Base-by-base conservation (phyloP, 202 grass and related monocot species). In the Panicum hallii region DNA sequence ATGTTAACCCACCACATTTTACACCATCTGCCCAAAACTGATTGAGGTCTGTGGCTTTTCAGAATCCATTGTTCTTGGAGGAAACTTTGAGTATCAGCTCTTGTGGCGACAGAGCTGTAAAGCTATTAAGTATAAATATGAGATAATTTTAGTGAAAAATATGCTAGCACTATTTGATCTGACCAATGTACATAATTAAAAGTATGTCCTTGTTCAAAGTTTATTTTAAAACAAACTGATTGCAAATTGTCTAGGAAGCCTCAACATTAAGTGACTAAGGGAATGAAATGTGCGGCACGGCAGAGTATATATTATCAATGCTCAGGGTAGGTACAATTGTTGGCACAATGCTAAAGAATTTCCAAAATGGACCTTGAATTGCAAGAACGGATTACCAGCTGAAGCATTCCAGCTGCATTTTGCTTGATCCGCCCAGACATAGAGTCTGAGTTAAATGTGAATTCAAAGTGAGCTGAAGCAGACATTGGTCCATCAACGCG, bases 321-420 rank as follows among this genome's bases (percentile, higher is more conserved):
- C 30, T 78, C 67, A 47, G 9, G 72, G 17, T 54, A 41, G 0
- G 19, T 22, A 12, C 5, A 82, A 46, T 12, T 49, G 47, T 73
- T 42, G 26, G 41, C 54, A 80, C 58, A 69, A 20, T 73, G 79
- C 79, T 72, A 11, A 30, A 60, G 6, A 46, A 72, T 48, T 79
- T 23, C 17, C 8, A 4, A 2, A 11, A 60, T 82, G 77, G 28
- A 63, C 76, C 78, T 63, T 63, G 53, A 72, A 65, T 23, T 68
- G 49, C 26, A 45, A 63, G 23, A 79, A 20, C 73, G 12, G 47
- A 83, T 83, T 73, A 16, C 74, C 74, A 55, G 23, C 57, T 53
- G 14, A 82, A 61, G 57, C 16, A 63, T 64, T 34, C 32, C n/a
- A 19, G 46, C 40, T 49, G 41, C 55, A 56, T 79, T 87, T 63